phyloP scores from a whole-genome alignment of 495 filamentous ascomycete species.

The Penicillium diatomitis region DNA sequence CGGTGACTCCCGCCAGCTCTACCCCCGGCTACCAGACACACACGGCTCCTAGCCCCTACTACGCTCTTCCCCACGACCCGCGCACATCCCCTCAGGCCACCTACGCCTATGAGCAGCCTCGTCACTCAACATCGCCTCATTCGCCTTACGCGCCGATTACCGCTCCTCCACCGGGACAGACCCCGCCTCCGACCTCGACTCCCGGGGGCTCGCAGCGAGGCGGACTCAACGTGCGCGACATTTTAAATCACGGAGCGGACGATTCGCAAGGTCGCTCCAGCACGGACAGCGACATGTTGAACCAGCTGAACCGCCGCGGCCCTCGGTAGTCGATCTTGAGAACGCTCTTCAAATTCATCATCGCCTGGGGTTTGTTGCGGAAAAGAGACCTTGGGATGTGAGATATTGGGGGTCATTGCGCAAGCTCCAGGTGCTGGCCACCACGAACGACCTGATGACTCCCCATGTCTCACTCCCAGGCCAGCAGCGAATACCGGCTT shows the following conservation, averaged over 20 bases:
- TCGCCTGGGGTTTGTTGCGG: neutral
- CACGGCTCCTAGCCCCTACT: slow-evolving; percentile 38
- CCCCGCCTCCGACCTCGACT: slow-evolving; percentile 22
- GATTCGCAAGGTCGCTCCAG: slow-evolving; percentile 38
- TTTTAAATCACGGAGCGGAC: slow-evolving; percentile 33
- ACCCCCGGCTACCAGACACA: slow-evolving; percentile 40
- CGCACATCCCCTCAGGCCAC: slow-evolving; percentile 42
- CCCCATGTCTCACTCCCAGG: too few species aligned
- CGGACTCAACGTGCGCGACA: slow-evolving; percentile 45
- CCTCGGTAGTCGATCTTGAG: slow-evolving; percentile 1
- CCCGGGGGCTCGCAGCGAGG: slow-evolving; percentile 31
- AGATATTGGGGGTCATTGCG: too few species aligned
- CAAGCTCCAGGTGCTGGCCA: too few species aligned
- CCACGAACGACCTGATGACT: too few species aligned
- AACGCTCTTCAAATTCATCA: neutral
- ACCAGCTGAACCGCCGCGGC: slow-evolving; percentile 42
- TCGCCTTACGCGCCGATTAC: slow-evolving; percentile 41
- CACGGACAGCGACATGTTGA: slow-evolving; percentile 49
- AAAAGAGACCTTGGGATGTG: neutral
- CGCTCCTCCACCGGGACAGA: slow-evolving; percentile 8
- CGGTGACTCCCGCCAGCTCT: slow-evolving; percentile 42
- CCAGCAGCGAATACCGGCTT: too few species aligned
- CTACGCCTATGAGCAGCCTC: slow-evolving; percentile 39
- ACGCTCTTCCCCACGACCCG: slow-evolving; percentile 37
- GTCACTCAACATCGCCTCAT: slow-evolving; percentile 43